Percentiles rank a stretch among this genome's conserved stretches.
Evolutionary conservation across 345 rosid species (phyloP).

Genomic region (Camelina laxa): DNA sequence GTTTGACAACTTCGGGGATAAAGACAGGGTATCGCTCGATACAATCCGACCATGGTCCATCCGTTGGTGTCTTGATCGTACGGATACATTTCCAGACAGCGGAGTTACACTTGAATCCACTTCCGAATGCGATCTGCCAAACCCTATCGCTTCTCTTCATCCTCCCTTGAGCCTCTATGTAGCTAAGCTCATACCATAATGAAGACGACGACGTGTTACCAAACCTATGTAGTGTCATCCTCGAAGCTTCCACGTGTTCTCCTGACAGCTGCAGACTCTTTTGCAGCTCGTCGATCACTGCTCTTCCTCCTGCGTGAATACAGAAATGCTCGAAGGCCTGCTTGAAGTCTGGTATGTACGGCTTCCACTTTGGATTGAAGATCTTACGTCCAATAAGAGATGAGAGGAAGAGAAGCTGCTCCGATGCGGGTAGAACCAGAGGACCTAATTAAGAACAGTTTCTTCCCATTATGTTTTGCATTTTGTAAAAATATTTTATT

Average conservation of each 20-base stretch:
- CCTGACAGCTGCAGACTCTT: slow-evolving; percentile 70
- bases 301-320: slow-evolving; percentile 90
- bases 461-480: no score
- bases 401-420: slow-evolving; percentile 64
- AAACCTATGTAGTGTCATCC: slow-evolving; percentile 80
- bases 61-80: slow-evolving; percentile 56
- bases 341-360: slow-evolving; percentile 85
- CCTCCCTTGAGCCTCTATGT: slow-evolving; percentile 79
- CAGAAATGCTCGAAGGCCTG: slow-evolving; percentile 92
- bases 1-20: slow-evolving; percentile 81
- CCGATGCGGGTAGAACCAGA: slow-evolving; percentile 75
- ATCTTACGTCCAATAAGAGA: slow-evolving; percentile 70
- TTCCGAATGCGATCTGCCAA: slow-evolving; percentile 91
- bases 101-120: slow-evolving; percentile 93
- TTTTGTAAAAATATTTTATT: no score
- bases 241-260: slow-evolving; percentile 81
- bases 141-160: slow-evolving; percentile 66
- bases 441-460: slow-evolving; percentile 48
- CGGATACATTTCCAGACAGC: slow-evolving; percentile 89
- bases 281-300: slow-evolving; percentile 79
- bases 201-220: slow-evolving; percentile 94
- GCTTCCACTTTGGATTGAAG: slow-evolving; percentile 69
- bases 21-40: slow-evolving; percentile 73
- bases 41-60: slow-evolving; percentile 79
- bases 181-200: slow-evolving; percentile 77